Evolutionary conservation across 2,329 filamentous ascomycete species (phyloP), one percentile per base, ranked within the genome.

Genomic region (Xenosphaeropsis pyriputrescens): DNA sequence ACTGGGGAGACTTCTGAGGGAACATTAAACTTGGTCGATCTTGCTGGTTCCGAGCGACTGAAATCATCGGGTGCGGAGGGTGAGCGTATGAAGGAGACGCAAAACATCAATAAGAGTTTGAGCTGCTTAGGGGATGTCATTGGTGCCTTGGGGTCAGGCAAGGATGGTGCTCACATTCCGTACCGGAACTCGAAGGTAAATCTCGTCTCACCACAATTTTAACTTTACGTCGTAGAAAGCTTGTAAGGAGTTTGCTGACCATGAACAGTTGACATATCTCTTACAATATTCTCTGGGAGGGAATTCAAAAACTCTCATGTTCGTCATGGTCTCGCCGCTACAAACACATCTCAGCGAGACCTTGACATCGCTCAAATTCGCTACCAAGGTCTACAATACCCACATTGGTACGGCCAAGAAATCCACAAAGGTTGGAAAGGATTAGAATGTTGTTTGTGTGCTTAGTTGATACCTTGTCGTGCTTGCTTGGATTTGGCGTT

Each of bases 281-380:
- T 70, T 98, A 29, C 85, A 96, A 72, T 93, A 91, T 54, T 94
- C 85, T 3, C 67, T 98, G 6, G 89, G 91, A 4, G 91, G 91
- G 13, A 95, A 94, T 58, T 91, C 82, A 49, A 93, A 95, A 63
- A 98, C 91, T 1, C 78, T 98, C 50, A 98, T 98, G 91, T 94
- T 98, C 57, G 85, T 96, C 56, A 96, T 96, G 88, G 83, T 94
- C 40, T 91, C 82, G 49, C 91, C 91, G 26, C 65, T 96, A 41
- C 84, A 93, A 62, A 82, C 78, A 5, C 91, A 96, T 62, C 65
- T 95, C 46, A 82, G 80, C 52, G 91, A 98, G 67, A 95, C 88
- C 3, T 66, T 95, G 55, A 94, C 88, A 33, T 95, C 86, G 67
- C 67, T 98, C 58, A 81, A 91, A 52, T 98, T 98, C 59, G 91